Conservation (phyloP, 192 early-diverging fungal genomes). For the Backusella circina region DNA sequence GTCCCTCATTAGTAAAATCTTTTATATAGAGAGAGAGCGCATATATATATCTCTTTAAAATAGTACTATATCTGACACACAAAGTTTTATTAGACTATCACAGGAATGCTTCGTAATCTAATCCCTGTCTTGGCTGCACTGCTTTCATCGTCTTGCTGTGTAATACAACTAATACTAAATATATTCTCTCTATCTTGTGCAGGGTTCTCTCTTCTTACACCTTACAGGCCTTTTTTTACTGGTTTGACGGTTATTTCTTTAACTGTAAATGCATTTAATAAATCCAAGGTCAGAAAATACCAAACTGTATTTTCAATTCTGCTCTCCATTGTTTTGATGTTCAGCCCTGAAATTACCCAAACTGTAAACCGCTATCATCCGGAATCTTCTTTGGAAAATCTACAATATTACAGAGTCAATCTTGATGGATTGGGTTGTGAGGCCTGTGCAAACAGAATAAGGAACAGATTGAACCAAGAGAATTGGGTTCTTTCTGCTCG, state of each 20-base stretch:
- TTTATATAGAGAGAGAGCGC: not conserved
- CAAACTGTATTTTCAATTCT: not conserved
- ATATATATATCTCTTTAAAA: not conserved
- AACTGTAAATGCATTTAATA: constrained; percentile 15
- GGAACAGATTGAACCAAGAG: constrained; percentile 24
- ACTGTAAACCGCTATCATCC: constrained; percentile 1
- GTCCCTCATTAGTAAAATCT: not conserved
- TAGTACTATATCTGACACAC: not conserved
- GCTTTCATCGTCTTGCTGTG: constrained; percentile 47
- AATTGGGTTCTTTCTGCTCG: constrained; percentile 27
- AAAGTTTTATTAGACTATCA: constrained; percentile 3
- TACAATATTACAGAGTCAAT: constrained; percentile 25
- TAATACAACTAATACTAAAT: constrained; percentile 52
- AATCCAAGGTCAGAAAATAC: constrained; percentile 16
- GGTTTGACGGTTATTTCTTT: constrained; percentile 28
- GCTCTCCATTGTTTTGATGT: constrained; percentile 30
- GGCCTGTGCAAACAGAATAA: constrained; percentile 50
- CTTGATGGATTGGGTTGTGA: constrained; percentile 47
- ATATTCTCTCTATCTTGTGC: constrained; percentile 51
- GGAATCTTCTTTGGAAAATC: not conserved
- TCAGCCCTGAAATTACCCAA: constrained; percentile 41
- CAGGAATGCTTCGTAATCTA: not conserved
- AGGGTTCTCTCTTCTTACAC: constrained; percentile 51
- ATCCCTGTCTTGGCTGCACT: constrained; percentile 30
- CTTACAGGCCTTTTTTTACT: constrained; percentile 39